These are phyloP conservation scores for Podospora pseudopauciseta DNA, from an alignment of 495 filamentous ascomycete species.

Conservation along the genomic window DNA sequence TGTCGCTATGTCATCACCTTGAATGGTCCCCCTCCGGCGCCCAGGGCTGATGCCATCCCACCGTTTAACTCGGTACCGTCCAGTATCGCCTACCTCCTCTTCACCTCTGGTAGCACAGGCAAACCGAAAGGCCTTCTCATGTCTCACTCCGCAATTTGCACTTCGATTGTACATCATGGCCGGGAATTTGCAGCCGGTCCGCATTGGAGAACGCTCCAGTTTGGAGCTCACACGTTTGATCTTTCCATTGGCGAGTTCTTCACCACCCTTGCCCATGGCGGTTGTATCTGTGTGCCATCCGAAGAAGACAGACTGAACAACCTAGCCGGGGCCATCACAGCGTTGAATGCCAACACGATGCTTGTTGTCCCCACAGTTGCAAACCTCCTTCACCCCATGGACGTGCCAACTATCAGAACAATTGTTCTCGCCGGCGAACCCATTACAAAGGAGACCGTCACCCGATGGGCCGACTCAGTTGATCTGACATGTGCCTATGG, in stretches of 20 bases:
- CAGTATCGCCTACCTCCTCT: neutral
- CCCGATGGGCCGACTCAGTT: slow-evolving; percentile 32
- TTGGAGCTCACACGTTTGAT: slow-evolving; percentile 59
- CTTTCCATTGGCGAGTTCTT: slow-evolving; percentile 53
- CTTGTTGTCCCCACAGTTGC: slow-evolving; percentile 26
- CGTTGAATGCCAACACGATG: slow-evolving; percentile 22
- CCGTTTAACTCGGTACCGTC: neutral
- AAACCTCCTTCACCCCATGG: slow-evolving; percentile 9
- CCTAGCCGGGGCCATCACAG: slow-evolving; percentile 25
- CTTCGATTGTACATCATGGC: neutral
- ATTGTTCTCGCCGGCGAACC: slow-evolving; percentile 55
- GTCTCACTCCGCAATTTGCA: neutral
- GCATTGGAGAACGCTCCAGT: slow-evolving; percentile 40
- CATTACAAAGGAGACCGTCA: too few relatives aligned
- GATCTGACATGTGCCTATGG: neutral
- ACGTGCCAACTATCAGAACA: slow-evolving; percentile 43
- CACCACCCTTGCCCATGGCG: slow-evolving; percentile 54
- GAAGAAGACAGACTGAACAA: slow-evolving; percentile 45
- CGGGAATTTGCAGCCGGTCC: neutral
- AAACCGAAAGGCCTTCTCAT: neutral
- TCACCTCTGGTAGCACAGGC: neutral
- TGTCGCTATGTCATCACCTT: neutral
- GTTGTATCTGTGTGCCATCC: slow-evolving; percentile 58
- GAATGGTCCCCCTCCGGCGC: neutral
- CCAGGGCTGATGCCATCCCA: neutral